A percentile compares a stretch with the other conserved stretches of the same genome.
Conservation (phyloP, 805 yeast species). For the Candida stauntonica region DNA sequence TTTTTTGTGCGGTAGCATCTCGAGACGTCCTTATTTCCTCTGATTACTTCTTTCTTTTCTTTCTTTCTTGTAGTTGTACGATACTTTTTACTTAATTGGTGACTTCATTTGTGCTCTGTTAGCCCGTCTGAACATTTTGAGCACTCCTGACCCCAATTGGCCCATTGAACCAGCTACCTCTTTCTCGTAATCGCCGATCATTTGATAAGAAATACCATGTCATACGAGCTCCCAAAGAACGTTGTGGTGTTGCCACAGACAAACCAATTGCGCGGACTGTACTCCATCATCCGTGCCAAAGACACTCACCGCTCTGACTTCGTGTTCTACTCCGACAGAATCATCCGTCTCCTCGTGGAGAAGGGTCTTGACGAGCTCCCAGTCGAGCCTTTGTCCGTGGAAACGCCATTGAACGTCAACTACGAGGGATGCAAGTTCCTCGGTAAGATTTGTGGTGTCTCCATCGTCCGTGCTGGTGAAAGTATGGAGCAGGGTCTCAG, state of each 20-base stretch:
- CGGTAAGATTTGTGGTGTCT: constrained; percentile 97
- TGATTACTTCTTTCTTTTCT: no score
- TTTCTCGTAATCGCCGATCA: neutral
- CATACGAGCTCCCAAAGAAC: constrained; percentile 33
- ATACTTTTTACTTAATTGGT: no score
- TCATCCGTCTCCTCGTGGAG: constrained; percentile 89
- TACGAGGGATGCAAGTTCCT: constrained; percentile 76
- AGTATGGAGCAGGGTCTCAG: constrained; percentile 98
- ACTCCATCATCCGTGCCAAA: constrained; percentile 84
- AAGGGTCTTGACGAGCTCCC: constrained; percentile 94
- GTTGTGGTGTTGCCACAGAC: constrained; percentile 79
- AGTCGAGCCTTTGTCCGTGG: constrained; percentile 60
- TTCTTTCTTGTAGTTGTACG: no score
- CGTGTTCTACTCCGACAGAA: constrained; percentile 92
- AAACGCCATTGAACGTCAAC: constrained; percentile 70
- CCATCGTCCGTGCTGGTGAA: constrained; percentile 98
- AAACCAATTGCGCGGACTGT: constrained; percentile 82
- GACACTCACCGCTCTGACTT: constrained; percentile 85
- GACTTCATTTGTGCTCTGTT: no score
- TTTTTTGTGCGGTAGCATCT: no score
- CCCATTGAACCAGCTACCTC: neutral
- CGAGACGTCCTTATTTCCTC: no score
- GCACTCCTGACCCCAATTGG: no score
- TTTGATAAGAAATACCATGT: constrained; percentile 1
- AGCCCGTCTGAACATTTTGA: no score